Base-by-base conservation (phyloP, 805 yeast genomes). In the Isabelozyma heimii region DNA sequence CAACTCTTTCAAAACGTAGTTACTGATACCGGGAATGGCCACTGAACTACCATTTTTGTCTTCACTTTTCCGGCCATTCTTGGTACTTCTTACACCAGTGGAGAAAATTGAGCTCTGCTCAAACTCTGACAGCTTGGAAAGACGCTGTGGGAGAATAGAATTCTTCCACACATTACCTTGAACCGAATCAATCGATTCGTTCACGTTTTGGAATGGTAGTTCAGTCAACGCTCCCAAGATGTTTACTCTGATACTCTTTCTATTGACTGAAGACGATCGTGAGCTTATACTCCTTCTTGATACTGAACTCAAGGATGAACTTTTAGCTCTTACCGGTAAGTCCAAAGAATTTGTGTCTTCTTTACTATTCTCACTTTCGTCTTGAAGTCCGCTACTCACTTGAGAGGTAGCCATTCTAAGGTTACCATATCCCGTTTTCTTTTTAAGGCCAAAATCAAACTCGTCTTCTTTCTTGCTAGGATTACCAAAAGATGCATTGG, bases 11-110 rank as follows among this genome's bases (percentile, higher is more conserved):
- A 74, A 60, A 5, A 70, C 73, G 51, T 60, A 64, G 47, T 59
- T 70, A 55, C 74, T 72, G 15, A 74, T 73, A 1, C 78, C 79
- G 1, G 86, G 87, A 42, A 87, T 83, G 1, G 83, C 85, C 4
- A 77, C 79, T 2, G 74, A 68, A 43, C 47, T 50, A 16, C 7
- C n/a, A 12, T 30, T 46, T 43, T 38, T 46, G 30, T 44, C 52
- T 13, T 52, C 52, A 26, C 42, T 47, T 14, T 47, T 51, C 43
- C 49, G 51, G 6, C 38, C 43, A 28, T 48, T 50, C 47, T 54
- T 55, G 30, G 52, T 48, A 47, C 63, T 59, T 51, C 58, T 63
- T 30, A 56, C 40, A 5, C 61, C 63, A 2, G 61, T 48, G 5
- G 77, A 72, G 48, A 72, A 71, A 2, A 70, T 60, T 2, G 77